Conservation (phyloP, 2,329 filamentous ascomycete genomes). For the Hawksworthiomyces lignivorus region DNA sequence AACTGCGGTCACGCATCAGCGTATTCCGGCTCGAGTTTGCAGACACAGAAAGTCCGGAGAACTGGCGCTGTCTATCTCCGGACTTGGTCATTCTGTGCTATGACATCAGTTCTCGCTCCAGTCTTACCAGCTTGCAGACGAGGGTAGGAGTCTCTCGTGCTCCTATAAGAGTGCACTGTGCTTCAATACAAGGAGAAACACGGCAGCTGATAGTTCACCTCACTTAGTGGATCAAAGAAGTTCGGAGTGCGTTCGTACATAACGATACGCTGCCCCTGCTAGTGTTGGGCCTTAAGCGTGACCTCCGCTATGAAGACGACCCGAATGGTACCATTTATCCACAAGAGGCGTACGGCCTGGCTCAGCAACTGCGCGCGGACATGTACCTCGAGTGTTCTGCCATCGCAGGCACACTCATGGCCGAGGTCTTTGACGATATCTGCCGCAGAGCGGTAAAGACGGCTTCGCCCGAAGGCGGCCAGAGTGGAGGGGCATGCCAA, state of each 20-base stretch:
- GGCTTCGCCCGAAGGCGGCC: conserved; percentile 37
- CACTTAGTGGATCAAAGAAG: conserved; percentile 54
- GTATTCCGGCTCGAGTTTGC: conserved; percentile 50
- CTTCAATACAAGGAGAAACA: too few relatives aligned
- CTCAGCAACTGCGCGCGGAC: conserved; percentile 53
- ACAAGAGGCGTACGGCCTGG: conserved; percentile 49
- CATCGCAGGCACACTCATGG: conserved; percentile 50
- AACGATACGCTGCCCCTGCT: conserved; percentile 45
- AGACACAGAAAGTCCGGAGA: conserved; percentile 51
- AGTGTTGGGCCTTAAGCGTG: conserved; percentile 53
- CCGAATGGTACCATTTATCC: conserved; percentile 55
- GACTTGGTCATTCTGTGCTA: conserved; percentile 54
- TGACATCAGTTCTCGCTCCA: conserved; percentile 51
- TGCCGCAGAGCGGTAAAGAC: conserved; percentile 47
- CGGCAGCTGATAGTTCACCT: too few relatives aligned
- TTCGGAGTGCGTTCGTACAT: conserved; percentile 38
- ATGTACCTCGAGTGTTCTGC: conserved; percentile 59
- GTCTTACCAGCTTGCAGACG: conserved; percentile 50
- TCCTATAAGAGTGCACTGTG: too few relatives aligned
- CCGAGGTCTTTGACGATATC: conserved; percentile 52
- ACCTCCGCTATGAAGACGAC: conserved; percentile 49
- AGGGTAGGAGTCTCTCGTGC: too few relatives aligned
- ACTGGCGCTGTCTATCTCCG: conserved; percentile 51
- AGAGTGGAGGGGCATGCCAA: conserved; percentile 48
- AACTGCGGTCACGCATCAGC: conserved; percentile 38